Conservation (phyloP, 2,329 filamentous ascomycete genomes). For the Penicillium hesseltinei region DNA sequence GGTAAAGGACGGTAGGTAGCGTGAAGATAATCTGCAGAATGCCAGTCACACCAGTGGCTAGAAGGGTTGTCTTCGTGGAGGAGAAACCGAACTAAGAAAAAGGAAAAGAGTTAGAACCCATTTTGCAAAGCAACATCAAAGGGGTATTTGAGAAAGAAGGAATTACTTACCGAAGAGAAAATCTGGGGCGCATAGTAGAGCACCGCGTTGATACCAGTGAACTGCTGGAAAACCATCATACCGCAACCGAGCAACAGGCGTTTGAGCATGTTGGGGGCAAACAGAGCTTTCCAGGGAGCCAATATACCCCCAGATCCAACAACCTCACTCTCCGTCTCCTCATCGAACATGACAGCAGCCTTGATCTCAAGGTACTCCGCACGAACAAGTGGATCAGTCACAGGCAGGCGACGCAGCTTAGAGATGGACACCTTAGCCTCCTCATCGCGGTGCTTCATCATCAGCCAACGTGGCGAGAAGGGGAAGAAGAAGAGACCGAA, state of each 20-base stretch:
- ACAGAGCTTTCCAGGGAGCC: slow-evolving; percentile 30
- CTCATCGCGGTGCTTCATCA: slow-evolving; percentile 66
- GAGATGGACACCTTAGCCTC: slow-evolving; percentile 66
- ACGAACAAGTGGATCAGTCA: slow-evolving; percentile 66
- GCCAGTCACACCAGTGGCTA: slow-evolving; percentile 30
- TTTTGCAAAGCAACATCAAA: background rate
- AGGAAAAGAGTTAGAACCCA: background rate
- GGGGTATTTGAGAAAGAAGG: no score
- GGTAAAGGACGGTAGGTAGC: slow-evolving; percentile 37
- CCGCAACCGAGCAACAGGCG: slow-evolving; percentile 27
- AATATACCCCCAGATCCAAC: slow-evolving; percentile 17
- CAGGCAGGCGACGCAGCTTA: slow-evolving; percentile 59
- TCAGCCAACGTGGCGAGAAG: slow-evolving; percentile 72
- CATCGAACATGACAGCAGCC: slow-evolving; percentile 74
- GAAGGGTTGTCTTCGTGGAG: slow-evolving; percentile 24
- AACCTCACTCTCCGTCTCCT: slow-evolving; percentile 61
- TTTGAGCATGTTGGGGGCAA: slow-evolving; percentile 29
- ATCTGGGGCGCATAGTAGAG: slow-evolving; percentile 39
- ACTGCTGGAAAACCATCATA: slow-evolving; percentile 47
- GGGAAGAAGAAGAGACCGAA: slow-evolving; percentile 78
- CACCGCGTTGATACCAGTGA: slow-evolving; percentile 50
- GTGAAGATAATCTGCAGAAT: slow-evolving; percentile 38
- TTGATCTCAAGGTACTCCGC: slow-evolving; percentile 83
- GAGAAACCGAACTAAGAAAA: slow-evolving; percentile 22
- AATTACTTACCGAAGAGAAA: slow-evolving; percentile 13